Conservation (phyloP, 2,329 filamentous ascomycete species). For the Fusarium dlaminii region DNA sequence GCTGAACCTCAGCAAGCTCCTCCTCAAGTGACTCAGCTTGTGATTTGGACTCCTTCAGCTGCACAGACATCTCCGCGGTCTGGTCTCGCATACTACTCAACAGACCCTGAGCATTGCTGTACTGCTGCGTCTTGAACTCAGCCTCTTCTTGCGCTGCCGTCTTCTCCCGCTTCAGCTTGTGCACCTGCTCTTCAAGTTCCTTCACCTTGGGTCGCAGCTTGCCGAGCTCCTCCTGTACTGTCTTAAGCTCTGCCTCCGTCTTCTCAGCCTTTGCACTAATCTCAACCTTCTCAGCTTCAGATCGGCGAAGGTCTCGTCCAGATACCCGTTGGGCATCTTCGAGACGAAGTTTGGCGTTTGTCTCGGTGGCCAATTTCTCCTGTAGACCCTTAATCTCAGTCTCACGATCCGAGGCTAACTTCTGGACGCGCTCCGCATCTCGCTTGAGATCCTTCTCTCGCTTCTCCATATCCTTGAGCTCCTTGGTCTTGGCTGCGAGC, state of each 20-base stretch:
- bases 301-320: constrained; percentile 79
- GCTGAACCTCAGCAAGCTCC: constrained; percentile 87
- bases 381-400: constrained; percentile 79
- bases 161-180: constrained; percentile 74
- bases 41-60: constrained; percentile 88
- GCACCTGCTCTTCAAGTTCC: constrained; percentile 78
- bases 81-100: constrained; percentile 95
- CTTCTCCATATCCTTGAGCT: constrained; percentile 80
- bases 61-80: constrained; percentile 84
- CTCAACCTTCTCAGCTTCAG: constrained; percentile 83
- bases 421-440: constrained; percentile 76
- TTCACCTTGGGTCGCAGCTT: constrained; percentile 69
- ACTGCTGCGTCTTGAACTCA: constrained; percentile 85
- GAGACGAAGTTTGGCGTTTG: constrained; percentile 73
- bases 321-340: constrained; percentile 82
- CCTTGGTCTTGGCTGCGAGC: constrained; percentile 64
- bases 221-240: constrained; percentile 76
- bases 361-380: constrained; percentile 81
- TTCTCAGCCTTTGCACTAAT: constrained; percentile 78
- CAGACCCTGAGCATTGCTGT: constrained; percentile 83
- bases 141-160: constrained; percentile 78
- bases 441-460: constrained; percentile 82
- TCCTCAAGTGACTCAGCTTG: constrained; percentile 90
- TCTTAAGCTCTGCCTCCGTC: constrained; percentile 73
- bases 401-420: constrained; percentile 77